Conservation (phyloP, 805 yeast genomes). For the Monosporozyma unispora region DNA sequence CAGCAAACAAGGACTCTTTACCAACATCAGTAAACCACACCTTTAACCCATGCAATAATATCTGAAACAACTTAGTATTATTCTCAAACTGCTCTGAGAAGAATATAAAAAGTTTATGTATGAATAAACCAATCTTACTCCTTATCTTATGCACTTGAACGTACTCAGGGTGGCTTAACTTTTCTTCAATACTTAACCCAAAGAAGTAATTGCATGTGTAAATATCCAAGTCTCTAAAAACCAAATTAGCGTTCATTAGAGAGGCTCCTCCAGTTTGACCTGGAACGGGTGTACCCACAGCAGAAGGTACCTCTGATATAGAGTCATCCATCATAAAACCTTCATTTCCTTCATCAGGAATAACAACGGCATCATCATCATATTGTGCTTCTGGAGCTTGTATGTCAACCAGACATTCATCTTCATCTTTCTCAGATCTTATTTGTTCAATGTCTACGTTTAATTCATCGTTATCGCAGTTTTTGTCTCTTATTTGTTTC, state of each 20-base stretch:
- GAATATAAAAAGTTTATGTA: slow-evolving; percentile 49
- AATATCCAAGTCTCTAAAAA: slow-evolving; percentile 47
- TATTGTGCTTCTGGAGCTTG: slow-evolving; percentile 7
- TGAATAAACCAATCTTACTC: slow-evolving; percentile 47
- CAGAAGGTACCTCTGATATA: slow-evolving; percentile 33
- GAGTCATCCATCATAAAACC: slow-evolving; percentile 34
- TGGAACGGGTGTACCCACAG: slow-evolving; percentile 29
- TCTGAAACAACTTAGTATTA: slow-evolving; percentile 53
- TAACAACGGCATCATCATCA: slow-evolving; percentile 18
- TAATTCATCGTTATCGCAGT: slow-evolving; percentile 29
- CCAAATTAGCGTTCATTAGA: not conserved
- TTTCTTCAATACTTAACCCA: slow-evolving; percentile 41
- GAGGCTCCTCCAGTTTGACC: not conserved
- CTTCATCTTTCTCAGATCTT: slow-evolving; percentile 23
- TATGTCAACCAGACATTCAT: slow-evolving; percentile 19
- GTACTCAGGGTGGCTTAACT: slow-evolving; percentile 37
- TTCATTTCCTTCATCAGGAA: slow-evolving; percentile 9
- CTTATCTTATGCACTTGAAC: slow-evolving; percentile 51
- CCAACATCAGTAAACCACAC: slow-evolving; percentile 81
- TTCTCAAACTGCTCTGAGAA: slow-evolving; percentile 46
- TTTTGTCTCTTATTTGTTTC: slow-evolving; percentile 31
- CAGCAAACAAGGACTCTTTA: slow-evolving; percentile 51
- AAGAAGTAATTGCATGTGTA: slow-evolving; percentile 60
- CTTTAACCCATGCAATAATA: slow-evolving; percentile 53
- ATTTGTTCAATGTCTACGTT: slow-evolving; percentile 33